Base-by-base conservation (phyloP, 345 rosid genomes). In the Aquilaria sinensis region DNA sequence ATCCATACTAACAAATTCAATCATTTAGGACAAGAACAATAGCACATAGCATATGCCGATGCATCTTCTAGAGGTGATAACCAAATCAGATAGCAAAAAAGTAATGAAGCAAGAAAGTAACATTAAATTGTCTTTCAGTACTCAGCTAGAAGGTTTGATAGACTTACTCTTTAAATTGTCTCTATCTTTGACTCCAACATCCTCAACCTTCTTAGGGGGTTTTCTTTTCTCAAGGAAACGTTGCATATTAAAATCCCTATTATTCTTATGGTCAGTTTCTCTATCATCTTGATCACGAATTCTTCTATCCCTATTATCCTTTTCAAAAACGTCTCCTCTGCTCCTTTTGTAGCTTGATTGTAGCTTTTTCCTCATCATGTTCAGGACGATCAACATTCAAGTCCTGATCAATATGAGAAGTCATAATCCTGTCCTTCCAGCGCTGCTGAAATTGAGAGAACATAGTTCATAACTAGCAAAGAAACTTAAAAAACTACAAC, bases 381-480 rank as follows among this genome's bases (percentile, higher is more conserved):
- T 88, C 96, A 33, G 89, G 88, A 70, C 78, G 80, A 71, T 93
- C 96, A 76, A 83, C 86, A 62, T 88, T 90, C 46, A 76, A 83
- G 70, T 85, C 92, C 31, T 71, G 70, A 64, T 88, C 92, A 76
- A 76, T 81, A 58, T 81, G 82, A 53, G 89, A 79, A 75, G 69
- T 70, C 63, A 67, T 74, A 73, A 77, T 69, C 69, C 83, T 75
- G 73, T 93, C 92, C 68, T 81, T 86, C 55, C 85, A 87, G 49
- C 72, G 83, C 67, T 94, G 96, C 97, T 88, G 77, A 63, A 65
- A 71, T 65, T 65, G 33, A 57, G 34, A 73, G 45, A 51, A 32
- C 61, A 74, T 47, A 53, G 47, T 45, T 53, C 61, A 58, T 29
- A 37, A 43, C 56, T 63, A 32, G 23, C 43, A n/a, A 16, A 63